phyloP scores from a whole-genome alignment of 331 rosid genomes.

The Malus hybrid region DNA sequence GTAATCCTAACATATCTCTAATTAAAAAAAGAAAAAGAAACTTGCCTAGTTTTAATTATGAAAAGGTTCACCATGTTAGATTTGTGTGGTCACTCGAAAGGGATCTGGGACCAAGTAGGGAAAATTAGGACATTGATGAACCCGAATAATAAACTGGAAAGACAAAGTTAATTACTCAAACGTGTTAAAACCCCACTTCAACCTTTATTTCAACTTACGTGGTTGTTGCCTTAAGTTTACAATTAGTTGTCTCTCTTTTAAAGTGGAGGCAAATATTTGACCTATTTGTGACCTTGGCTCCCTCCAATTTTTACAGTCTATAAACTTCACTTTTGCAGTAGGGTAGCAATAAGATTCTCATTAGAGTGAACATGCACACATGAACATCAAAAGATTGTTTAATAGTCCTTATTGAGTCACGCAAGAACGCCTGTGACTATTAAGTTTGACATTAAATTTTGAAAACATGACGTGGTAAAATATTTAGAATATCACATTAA shows the following conservation, averaged over 20 bases:
- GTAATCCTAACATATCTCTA: no score
- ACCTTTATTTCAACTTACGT: neutral
- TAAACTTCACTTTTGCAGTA: neutral
- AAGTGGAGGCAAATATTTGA: neutral
- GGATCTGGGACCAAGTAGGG: neutral
- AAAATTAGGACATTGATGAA: neutral
- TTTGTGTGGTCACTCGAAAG: neutral
- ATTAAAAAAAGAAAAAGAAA: no score
- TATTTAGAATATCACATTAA: no score
- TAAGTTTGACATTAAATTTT: no score
- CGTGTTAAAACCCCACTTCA: neutral
- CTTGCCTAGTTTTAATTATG: neutral
- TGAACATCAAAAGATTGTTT: no score
- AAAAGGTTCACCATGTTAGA: slow-evolving; percentile 5
- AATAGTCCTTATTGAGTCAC: no score
- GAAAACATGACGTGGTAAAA: no score
- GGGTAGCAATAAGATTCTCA: neutral
- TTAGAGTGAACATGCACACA: no score
- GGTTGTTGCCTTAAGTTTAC: neutral
- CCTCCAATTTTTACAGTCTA: neutral
- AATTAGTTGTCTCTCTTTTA: neutral
- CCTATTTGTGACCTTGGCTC: neutral
- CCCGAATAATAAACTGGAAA: neutral
- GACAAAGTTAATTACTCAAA: neutral
- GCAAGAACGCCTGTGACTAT: no score